Evolutionary conservation across 495 filamentous ascomycete genomes (phyloP).

Genomic region (Usnea hakonensis): DNA sequence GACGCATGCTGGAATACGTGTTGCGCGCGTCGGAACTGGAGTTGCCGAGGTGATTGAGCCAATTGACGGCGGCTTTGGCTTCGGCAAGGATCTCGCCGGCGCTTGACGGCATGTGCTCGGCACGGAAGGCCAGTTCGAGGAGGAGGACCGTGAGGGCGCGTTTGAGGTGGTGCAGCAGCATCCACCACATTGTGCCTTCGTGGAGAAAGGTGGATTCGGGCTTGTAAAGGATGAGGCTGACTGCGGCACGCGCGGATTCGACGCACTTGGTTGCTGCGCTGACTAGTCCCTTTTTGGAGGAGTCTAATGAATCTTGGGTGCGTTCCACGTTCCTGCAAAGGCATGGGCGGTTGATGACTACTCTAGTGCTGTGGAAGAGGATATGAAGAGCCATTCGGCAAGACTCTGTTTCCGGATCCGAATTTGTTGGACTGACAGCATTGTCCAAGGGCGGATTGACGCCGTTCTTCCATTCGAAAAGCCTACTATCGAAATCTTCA

Average conservation of each 20-base stretch:
- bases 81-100: conserved; percentile 43
- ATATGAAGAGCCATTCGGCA: conserved; percentile 37
- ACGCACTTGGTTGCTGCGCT: conserved; percentile 50
- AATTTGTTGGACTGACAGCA: conserved; percentile 31
- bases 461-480: conserved; percentile 45
- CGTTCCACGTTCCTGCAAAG: conserved; percentile 46
- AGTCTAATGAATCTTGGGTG: conserved; percentile 35
- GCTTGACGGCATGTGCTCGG: conserved; percentile 49
- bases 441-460: conserved; percentile 35
- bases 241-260: conserved; percentile 46
- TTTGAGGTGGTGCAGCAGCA: conserved; percentile 53
- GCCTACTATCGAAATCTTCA: conserved; percentile 39
- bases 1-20: conserved; percentile 32
- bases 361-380: conserved; percentile 49
- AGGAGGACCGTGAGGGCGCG: conserved; percentile 53
- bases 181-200: conserved; percentile 54
- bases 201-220: conserved; percentile 38
- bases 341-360: conserved; percentile 55
- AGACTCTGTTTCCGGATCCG: conserved; percentile 39
- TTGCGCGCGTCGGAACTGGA: conserved; percentile 40
- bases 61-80: conserved; percentile 47
- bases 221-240: conserved; percentile 46
- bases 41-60: conserved; percentile 42
- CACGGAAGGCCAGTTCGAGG: conserved; percentile 47
- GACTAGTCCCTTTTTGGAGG: conserved; percentile 42